Evolutionary conservation across 176 grass and related monocot genomes (phyloP).

Genomic region (Tuctoria greenei): DNA sequence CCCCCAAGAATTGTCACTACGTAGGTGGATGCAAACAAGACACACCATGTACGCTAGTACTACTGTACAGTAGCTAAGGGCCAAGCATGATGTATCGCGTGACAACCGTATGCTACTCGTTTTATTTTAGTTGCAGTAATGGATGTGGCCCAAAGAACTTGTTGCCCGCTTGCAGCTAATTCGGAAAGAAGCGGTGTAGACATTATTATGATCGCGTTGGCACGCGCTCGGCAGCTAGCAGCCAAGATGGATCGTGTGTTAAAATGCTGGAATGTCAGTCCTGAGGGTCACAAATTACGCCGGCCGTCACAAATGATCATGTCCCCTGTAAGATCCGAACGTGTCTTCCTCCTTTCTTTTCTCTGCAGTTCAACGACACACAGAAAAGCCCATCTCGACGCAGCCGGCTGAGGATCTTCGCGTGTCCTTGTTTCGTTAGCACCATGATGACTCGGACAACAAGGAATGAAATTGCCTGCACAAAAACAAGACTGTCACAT

Average conservation of each 20-base stretch:
- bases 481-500: background rate
- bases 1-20: background rate
- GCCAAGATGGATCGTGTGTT: background rate
- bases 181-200: background rate
- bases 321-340: too few species aligned
- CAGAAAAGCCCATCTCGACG: background rate
- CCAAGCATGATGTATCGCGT: background rate
- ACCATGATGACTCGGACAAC: background rate
- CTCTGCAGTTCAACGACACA: background rate
- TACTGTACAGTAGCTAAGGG: background rate
- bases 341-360: background rate
- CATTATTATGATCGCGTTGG: slow-evolving; percentile 15
- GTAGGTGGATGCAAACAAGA: background rate
- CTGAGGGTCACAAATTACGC: too few species aligned
- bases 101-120: background rate
- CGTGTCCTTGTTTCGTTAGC: background rate
- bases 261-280: background rate
- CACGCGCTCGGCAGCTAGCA: slow-evolving; percentile 32
- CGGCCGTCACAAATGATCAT: too few species aligned
- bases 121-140: background rate
- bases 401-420: background rate
- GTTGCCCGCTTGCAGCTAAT: background rate
- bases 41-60: background rate
- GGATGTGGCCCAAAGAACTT: background rate
- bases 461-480: background rate